phyloP scores from a whole-genome alignment of 2,329 filamentous ascomycete species.

The Nannizzia gypsea region DNA sequence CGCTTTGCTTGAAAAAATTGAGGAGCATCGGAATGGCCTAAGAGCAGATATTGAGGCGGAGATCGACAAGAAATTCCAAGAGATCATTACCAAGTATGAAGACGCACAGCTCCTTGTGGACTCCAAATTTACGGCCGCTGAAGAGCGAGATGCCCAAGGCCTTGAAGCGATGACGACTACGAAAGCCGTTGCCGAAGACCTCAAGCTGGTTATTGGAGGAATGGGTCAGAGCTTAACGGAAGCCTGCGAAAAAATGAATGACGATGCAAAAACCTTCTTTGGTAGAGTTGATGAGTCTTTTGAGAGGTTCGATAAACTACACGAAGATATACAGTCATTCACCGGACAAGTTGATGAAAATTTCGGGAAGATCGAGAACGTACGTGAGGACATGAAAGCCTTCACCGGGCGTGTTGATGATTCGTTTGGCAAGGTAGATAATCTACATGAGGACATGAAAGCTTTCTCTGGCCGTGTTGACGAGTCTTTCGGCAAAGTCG shows the following conservation, averaged over 20 bases:
- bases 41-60: slow-evolving; percentile 44
- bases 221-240: slow-evolving; percentile 71
- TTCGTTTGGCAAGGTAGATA: slow-evolving; percentile 62
- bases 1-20: slow-evolving; percentile 46
- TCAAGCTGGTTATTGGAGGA: slow-evolving; percentile 74
- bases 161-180: slow-evolving; percentile 62
- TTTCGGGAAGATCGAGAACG: background rate
- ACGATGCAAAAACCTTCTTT: slow-evolving; percentile 79
- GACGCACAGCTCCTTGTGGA: slow-evolving; percentile 66
- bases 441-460: slow-evolving; percentile 67
- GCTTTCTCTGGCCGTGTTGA: slow-evolving; percentile 76
- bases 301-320: slow-evolving; percentile 59
- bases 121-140: slow-evolving; percentile 59
- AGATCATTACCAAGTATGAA: slow-evolving; percentile 77
- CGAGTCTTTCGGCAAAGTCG: slow-evolving; percentile 60
- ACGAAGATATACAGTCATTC: slow-evolving; percentile 51
- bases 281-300: slow-evolving; percentile 69
- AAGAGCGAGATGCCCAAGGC: slow-evolving; percentile 60
- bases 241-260: slow-evolving; percentile 72
- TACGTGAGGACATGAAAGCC: background rate
- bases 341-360: background rate
- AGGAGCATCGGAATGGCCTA: slow-evolving; percentile 45
- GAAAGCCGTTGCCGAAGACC: slow-evolving; percentile 72
- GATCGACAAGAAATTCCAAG: slow-evolving; percentile 66
- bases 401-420: slow-evolving; percentile 60